Conservation (phyloP, 768 basidiomycete genomes). For the Lactifluus pinguis region DNA sequence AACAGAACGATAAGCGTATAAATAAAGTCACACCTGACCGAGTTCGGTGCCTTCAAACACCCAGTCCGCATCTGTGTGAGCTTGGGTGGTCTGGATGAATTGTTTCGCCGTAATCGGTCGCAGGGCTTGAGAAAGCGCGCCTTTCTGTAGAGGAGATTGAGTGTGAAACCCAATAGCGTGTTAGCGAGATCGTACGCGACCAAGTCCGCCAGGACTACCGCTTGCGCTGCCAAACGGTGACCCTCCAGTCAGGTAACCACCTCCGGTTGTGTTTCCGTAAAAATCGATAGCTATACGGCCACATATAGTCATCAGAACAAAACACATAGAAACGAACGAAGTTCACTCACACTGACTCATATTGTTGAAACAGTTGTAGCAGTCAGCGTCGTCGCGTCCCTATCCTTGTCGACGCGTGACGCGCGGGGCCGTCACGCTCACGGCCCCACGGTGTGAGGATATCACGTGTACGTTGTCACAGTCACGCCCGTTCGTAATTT, state of each 20-base stretch:
- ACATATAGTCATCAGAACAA: constrained; percentile 32
- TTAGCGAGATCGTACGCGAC: constrained; percentile 30
- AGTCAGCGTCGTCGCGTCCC: background rate
- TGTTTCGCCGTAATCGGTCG: constrained; percentile 77
- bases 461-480: constrained; percentile 1
- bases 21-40: constrained; percentile 52
- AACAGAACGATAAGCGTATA: background rate
- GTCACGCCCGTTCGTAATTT: background rate
- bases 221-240: constrained; percentile 48
- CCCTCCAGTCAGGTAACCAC: constrained; percentile 50
- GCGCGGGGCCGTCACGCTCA: constrained; percentile 14
- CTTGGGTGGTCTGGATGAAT: constrained; percentile 64
- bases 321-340: constrained; percentile 26
- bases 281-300: constrained; percentile 25
- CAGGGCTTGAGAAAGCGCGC: constrained; percentile 37
- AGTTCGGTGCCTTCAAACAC: constrained; percentile 70
- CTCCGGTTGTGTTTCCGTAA: constrained; percentile 35
- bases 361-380: background rate
- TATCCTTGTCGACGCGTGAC: background rate
- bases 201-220: constrained; percentile 51
- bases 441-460: background rate
- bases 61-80: constrained; percentile 86
- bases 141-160: constrained; percentile 25
- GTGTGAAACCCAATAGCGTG: background rate
- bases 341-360: constrained; percentile 15